phyloP scores from a whole-genome alignment of 2,329 filamentous ascomycete genomes.

The Juglanconis sp. region DNA sequence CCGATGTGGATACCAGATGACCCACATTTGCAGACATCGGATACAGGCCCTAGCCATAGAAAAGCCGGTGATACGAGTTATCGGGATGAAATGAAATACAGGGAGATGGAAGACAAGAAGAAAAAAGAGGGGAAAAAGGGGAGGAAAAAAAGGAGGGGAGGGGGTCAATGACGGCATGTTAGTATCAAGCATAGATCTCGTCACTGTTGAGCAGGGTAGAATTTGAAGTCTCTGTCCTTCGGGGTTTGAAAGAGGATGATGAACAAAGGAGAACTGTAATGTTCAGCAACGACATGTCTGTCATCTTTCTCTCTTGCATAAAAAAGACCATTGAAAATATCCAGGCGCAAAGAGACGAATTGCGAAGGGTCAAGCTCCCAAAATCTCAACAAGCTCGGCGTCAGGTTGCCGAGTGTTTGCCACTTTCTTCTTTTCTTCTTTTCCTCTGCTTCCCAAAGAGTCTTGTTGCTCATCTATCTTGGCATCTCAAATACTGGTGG shows the following conservation, averaged over 20 bases:
- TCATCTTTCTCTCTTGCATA: too few species aligned
- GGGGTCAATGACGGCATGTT: neutral
- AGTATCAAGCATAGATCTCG: too few species aligned
- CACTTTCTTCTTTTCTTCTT: neutral
- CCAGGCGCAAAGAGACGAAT: neutral
- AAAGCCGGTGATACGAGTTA: neutral
- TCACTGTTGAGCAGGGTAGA: too few species aligned
- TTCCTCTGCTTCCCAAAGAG: neutral
- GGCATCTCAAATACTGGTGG: constrained; percentile 5
- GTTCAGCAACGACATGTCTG: too few species aligned
- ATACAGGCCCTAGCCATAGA: neutral
- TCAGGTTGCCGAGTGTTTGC: neutral
- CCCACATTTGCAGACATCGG: neutral
- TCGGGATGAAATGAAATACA: neutral
- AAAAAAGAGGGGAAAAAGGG: too few species aligned
- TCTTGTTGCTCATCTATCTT: neutral
- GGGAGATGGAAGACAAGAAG: neutral
- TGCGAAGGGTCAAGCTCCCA: neutral
- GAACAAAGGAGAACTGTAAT: too few species aligned
- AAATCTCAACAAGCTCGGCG: neutral
- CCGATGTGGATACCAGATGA: neutral
- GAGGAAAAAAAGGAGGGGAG: neutral
- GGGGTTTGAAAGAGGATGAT: too few species aligned
- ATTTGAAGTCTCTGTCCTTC: too few species aligned
- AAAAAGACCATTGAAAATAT: too few species aligned